phyloP scores from a whole-genome alignment of 73 alveolate genomes.

The Stentor roeselii region DNA sequence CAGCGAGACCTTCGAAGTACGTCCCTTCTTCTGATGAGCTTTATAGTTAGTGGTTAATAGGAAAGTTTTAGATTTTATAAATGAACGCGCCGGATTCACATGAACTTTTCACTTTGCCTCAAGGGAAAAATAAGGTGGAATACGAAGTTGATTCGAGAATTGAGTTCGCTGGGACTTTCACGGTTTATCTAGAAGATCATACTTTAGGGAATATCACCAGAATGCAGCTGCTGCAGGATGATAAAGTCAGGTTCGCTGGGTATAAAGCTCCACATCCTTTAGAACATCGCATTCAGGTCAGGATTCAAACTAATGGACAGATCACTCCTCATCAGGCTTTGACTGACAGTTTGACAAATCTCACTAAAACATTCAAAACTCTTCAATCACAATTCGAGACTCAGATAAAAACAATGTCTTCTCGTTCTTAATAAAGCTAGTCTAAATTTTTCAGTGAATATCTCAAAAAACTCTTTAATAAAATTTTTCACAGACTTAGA shows the following conservation, averaged over 20 bases:
- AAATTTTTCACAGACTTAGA: too few species aligned
- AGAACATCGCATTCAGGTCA: slow-evolving; percentile 74
- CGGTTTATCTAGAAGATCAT: slow-evolving; percentile 83
- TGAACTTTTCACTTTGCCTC: slow-evolving; percentile 51
- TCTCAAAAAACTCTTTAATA: too few species aligned
- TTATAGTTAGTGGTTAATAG: too few species aligned
- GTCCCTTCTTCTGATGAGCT: too few species aligned
- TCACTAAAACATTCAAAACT: neutral
- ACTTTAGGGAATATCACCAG: slow-evolving; percentile 89
- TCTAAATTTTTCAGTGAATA: too few species aligned
- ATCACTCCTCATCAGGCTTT: slow-evolving; percentile 31
- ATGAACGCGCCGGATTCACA: slow-evolving; percentile 61
- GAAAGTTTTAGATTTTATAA: too few species aligned
- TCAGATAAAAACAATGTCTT: slow-evolving; percentile 22
- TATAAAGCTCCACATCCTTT: slow-evolving; percentile 95
- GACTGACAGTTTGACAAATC: slow-evolving; percentile 23
- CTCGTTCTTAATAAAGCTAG: too few species aligned
- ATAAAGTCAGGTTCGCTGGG: slow-evolving; percentile 86
- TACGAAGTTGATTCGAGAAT: slow-evolving; percentile 52
- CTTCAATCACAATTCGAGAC: slow-evolving; percentile 14
- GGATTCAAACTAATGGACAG: slow-evolving; percentile 71
- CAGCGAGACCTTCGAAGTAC: too few species aligned
- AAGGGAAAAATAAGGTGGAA: slow-evolving; percentile 44
- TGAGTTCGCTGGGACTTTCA: slow-evolving; percentile 61
- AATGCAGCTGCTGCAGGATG: slow-evolving; percentile 80